These are phyloP conservation scores for Arabidopsis lyrata DNA, from an alignment of 441 rosid species.

Conservation along the genomic window DNA sequence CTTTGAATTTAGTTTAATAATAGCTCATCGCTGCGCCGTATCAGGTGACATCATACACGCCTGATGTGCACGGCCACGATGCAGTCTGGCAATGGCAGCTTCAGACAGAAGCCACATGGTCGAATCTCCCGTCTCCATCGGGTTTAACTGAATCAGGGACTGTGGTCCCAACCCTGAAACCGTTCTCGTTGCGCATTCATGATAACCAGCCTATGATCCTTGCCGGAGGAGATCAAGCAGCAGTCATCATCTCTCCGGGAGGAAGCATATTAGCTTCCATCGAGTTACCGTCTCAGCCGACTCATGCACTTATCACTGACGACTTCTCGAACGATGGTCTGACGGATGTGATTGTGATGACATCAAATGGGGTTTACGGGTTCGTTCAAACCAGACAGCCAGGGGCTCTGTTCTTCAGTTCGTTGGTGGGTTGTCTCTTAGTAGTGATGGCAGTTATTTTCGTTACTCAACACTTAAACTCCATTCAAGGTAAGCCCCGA, in stretches of 20 bases:
- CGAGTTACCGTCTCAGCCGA: slow-evolving; percentile 87
- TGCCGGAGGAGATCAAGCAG: slow-evolving; percentile 95
- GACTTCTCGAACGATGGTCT: slow-evolving; percentile 96
- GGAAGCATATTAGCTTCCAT: slow-evolving; percentile 79
- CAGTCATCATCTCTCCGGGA: slow-evolving; percentile 80
- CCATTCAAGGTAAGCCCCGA: slow-evolving; percentile 82
- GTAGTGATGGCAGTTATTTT: slow-evolving; percentile 95
- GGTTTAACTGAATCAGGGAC: slow-evolving; percentile 83
- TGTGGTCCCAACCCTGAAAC: slow-evolving; percentile 86
- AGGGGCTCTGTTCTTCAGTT: slow-evolving; percentile 98
- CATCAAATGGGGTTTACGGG: slow-evolving; percentile 89
- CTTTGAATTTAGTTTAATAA: slow-evolving; percentile 13
- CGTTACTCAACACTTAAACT: slow-evolving; percentile 86
- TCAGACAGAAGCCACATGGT: slow-evolving; percentile 91
- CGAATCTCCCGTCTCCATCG: slow-evolving; percentile 91
- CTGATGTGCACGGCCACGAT: slow-evolving; percentile 85
- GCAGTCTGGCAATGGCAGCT: slow-evolving; percentile 98
- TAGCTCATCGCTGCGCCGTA: slow-evolving; percentile 24
- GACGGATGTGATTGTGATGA: slow-evolving; percentile 85
- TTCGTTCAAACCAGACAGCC: slow-evolving; percentile 98
- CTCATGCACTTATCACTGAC: slow-evolving; percentile 82
- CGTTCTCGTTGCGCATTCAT: slow-evolving; percentile 72
- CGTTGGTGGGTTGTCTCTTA: slow-evolving; percentile 90
- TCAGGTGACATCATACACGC: slow-evolving; percentile 93
- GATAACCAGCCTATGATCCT: slow-evolving; percentile 92